A percentile compares a stretch with the other conserved stretches of the same genome.
Evolutionary conservation across 495 filamentous ascomycete species (phyloP).

Genomic region (Cercophora newfieldiana): DNA sequence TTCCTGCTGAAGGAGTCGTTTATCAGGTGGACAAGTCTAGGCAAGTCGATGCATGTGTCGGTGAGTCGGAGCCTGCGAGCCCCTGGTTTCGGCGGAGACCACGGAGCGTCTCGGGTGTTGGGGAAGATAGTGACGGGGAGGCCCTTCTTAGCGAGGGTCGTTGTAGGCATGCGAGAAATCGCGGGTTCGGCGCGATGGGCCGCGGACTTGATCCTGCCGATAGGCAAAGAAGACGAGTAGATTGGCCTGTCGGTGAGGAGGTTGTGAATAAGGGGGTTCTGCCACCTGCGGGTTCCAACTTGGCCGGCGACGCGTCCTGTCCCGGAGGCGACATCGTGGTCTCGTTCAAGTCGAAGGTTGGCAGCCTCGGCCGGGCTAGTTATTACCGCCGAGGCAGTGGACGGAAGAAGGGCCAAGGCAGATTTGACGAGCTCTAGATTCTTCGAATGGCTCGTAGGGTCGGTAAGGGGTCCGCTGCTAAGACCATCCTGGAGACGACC

Average conservation of each 20-base stretch:
- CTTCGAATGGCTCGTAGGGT: slow-evolving; percentile 51
- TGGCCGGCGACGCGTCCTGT: slow-evolving; percentile 53
- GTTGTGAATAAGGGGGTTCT: slow-evolving; percentile 95
- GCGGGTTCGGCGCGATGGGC: slow-evolving; percentile 16
- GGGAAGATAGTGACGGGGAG: slow-evolving; percentile 86
- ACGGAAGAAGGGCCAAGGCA: slow-evolving; percentile 74
- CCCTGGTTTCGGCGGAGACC: slow-evolving; percentile 62
- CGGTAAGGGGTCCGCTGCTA: background rate
- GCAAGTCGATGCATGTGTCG: slow-evolving; percentile 78
- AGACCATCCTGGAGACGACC: slow-evolving; percentile 64
- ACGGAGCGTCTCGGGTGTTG: slow-evolving; percentile 60
- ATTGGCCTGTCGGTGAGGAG: slow-evolving; percentile 93
- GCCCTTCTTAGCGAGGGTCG: slow-evolving; percentile 86
- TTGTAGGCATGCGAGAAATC: slow-evolving; percentile 44
- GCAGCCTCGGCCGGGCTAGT: slow-evolving; percentile 84
- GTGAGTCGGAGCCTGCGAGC: slow-evolving; percentile 61
- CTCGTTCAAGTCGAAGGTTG: slow-evolving; percentile 31
- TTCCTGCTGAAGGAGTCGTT: slow-evolving; percentile 90
- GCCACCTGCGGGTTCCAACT: slow-evolving; percentile 71
- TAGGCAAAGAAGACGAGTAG: slow-evolving; percentile 85
- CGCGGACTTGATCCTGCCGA: slow-evolving; percentile 52
- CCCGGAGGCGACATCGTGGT: background rate
- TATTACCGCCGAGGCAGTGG: slow-evolving; percentile 81
- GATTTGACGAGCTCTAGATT: slow-evolving; percentile 72
- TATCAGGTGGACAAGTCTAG: slow-evolving; percentile 80